Conservation (phyloP, 1,139 yeast species). For the Scheffersomyces segobiensis region DNA sequence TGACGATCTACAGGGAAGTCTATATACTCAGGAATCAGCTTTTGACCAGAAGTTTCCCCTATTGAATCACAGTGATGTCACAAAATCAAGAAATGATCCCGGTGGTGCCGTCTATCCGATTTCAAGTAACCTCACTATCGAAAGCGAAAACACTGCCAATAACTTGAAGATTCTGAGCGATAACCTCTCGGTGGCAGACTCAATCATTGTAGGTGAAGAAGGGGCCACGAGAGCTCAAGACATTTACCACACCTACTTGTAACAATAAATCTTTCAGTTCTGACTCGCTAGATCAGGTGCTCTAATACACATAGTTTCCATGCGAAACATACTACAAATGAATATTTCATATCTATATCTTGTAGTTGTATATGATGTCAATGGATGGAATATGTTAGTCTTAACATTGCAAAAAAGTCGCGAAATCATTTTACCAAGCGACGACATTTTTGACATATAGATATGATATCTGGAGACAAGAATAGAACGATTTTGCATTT, state of each 20-base stretch:
- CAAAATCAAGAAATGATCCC: slow-evolving; percentile 21
- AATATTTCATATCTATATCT: neutral
- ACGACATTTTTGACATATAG: neutral
- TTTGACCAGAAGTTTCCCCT: slow-evolving; percentile 36
- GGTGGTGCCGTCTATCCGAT: slow-evolving; percentile 16
- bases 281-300: neutral
- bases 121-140: neutral
- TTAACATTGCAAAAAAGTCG: neutral
- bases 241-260: slow-evolving; percentile 19
- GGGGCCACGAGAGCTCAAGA: slow-evolving; percentile 15
- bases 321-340: neutral
- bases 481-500: neutral
- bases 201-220: slow-evolving; percentile 9
- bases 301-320: neutral
- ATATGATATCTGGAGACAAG: neutral
- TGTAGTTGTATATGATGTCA: neutral
- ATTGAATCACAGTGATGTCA: slow-evolving; percentile 8
- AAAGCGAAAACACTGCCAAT: neutral
- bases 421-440: neutral
- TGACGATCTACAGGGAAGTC: slow-evolving; percentile 11
- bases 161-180: slow-evolving; percentile 16
- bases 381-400: neutral
- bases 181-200: slow-evolving; percentile 13
- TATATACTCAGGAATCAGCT: slow-evolving; percentile 22
- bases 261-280: neutral